Conservation (phyloP, 2,329 filamentous ascomycete genomes). For the Apiospora phragmitis region DNA sequence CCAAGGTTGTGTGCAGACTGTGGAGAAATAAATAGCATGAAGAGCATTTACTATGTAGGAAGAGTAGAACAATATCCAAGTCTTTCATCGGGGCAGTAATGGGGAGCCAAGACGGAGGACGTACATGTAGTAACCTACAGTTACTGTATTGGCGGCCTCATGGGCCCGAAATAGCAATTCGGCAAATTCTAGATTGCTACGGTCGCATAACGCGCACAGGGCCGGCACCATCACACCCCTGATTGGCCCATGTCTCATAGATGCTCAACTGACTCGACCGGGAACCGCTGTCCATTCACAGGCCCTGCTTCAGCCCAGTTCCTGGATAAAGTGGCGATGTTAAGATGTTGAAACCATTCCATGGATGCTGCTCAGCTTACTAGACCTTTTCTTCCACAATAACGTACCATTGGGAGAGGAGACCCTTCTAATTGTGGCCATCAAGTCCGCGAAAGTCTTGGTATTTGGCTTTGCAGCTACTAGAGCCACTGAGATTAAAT, state of each 20-base stretch:
- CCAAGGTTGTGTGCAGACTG: neutral
- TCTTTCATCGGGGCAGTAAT: neutral
- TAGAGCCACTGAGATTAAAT: neutral
- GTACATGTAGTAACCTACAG: neutral
- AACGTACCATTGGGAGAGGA: neutral
- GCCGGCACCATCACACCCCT: neutral
- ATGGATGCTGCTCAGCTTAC: neutral
- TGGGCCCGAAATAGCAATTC: neutral
- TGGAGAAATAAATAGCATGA: neutral
- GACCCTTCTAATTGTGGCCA: neutral
- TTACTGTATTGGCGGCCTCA: neutral
- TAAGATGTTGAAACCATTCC: neutral
- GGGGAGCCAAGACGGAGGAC: neutral
- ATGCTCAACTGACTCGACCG: neutral
- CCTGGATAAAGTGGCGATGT: slow-evolving; percentile 5
- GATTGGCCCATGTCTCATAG: neutral
- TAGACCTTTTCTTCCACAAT: neutral
- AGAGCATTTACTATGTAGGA: neutral
- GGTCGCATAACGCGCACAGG: neutral
- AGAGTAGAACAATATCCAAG: neutral
- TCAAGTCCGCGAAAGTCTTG: neutral
- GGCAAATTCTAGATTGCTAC: neutral
- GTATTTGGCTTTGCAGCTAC: neutral
- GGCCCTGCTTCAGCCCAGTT: neutral
- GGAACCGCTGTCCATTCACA: slow-evolving; percentile 1